These are phyloP conservation scores for Cladosporium sphaerospermum DNA, from an alignment of 2,329 filamentous ascomycete species.

Conservation along the genomic window DNA sequence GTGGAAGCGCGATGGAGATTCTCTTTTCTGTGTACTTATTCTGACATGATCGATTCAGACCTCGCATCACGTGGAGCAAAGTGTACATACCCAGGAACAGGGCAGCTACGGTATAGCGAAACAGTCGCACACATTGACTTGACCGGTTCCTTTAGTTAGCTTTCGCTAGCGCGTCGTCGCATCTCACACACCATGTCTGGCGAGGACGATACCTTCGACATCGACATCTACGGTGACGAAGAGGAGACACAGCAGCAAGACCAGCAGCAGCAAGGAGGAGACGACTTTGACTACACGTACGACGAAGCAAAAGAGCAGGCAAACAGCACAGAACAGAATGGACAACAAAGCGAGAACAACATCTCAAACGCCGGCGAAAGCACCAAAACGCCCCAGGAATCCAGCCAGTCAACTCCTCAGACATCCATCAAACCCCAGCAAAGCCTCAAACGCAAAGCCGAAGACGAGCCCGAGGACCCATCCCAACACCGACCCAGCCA, in stretches of 20 bases:
- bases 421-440: slow-evolving; percentile 33
- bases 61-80: slow-evolving; percentile 6
- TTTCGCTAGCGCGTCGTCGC: slow-evolving; percentile 10
- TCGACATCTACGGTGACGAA: slow-evolving; percentile 64
- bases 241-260: slow-evolving; percentile 9
- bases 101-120: not conserved
- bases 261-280: slow-evolving; percentile 10
- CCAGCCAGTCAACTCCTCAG: not conserved
- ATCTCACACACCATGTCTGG: slow-evolving; percentile 32
- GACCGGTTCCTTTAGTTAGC: not conserved
- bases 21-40: slow-evolving; percentile 8
- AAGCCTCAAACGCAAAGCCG: slow-evolving; percentile 58
- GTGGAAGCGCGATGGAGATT: not conserved
- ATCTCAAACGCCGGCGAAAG: slow-evolving; percentile 32
- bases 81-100: slow-evolving; percentile 20
- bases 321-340: slow-evolving; percentile 29
- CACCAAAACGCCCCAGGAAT: not conserved
- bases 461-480: slow-evolving; percentile 40
- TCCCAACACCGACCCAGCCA: slow-evolving; percentile 7
- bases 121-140: not conserved
- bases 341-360: slow-evolving; percentile 34
- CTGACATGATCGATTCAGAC: slow-evolving; percentile 11
- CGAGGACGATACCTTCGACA: slow-evolving; percentile 64
- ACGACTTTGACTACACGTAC: slow-evolving; percentile 25
- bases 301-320: slow-evolving; percentile 15